Percentiles rank a stretch among this genome's conserved stretches.
phyloP scores from a whole-genome alignment of 1,284 basidiomycete genomes.

The Moesziomyces aphidis region DNA sequence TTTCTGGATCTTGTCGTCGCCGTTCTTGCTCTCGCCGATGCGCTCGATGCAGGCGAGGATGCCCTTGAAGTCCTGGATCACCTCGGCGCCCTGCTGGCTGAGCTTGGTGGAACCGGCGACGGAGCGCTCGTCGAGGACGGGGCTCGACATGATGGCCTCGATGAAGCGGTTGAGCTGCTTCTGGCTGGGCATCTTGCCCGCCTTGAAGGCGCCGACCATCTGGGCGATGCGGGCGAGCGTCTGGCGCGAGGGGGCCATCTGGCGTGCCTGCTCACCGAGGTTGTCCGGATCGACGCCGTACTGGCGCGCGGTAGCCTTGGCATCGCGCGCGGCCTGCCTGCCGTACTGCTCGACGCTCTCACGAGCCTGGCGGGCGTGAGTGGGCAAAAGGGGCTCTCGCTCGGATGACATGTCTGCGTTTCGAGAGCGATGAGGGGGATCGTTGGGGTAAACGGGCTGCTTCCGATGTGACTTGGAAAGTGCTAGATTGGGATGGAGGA shows the following conservation, averaged over 20 bases:
- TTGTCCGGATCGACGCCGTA: slow-evolving; percentile 49
- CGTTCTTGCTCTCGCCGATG: slow-evolving; percentile 56
- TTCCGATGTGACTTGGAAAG: background rate
- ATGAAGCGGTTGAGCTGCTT: slow-evolving; percentile 48
- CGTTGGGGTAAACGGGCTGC: no score
- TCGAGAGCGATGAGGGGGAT: background rate
- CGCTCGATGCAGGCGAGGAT: slow-evolving; percentile 52
- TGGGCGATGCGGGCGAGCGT: slow-evolving; percentile 43
- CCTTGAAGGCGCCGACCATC: slow-evolving; percentile 49
- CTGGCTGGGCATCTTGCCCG: slow-evolving; percentile 53
- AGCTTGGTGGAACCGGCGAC: slow-evolving; percentile 45
- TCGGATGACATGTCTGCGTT: slow-evolving; percentile 20
- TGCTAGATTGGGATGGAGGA: background rate
- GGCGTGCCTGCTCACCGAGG: slow-evolving; percentile 24
- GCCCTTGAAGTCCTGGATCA: slow-evolving; percentile 51
- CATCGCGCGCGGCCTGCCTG: slow-evolving; percentile 30
- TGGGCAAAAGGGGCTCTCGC: slow-evolving; percentile 49
- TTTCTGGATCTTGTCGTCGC: slow-evolving; percentile 69
- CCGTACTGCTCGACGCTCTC: slow-evolving; percentile 29
- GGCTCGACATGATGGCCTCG: slow-evolving; percentile 46
- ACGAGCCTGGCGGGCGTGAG: slow-evolving; percentile 30
- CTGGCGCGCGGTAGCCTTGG: slow-evolving; percentile 37
- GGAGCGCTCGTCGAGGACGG: slow-evolving; percentile 50
- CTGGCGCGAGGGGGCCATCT: slow-evolving; percentile 43
- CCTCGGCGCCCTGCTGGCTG: slow-evolving; percentile 48